Conservation (phyloP, 495 filamentous ascomycete species). For the Trichocladium antarcticum region DNA sequence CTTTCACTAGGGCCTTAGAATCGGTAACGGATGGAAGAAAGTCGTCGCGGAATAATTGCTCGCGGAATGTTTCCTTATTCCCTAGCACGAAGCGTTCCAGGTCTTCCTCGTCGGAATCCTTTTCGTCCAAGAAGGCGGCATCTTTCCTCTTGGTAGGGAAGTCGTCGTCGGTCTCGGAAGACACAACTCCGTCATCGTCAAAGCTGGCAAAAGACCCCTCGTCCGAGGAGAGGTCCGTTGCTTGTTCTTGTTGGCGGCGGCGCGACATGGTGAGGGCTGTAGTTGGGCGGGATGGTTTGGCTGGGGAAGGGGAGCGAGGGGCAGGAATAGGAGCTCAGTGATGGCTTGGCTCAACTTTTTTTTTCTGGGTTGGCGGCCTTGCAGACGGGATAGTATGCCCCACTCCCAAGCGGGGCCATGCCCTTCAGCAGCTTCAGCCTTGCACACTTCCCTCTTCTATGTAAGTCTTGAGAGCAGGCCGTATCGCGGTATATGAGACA, state of each 20-base stretch:
- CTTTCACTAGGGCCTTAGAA: slow-evolving; percentile 26
- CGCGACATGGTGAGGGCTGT: slow-evolving; percentile 6
- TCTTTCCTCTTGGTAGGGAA: not conserved
- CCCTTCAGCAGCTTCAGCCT: slow-evolving; percentile 7
- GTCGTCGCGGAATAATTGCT: slow-evolving; percentile 47
- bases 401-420: not conserved
- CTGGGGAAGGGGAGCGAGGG: slow-evolving; percentile 5
- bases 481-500: too few species aligned
- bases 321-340: slow-evolving; percentile 9
- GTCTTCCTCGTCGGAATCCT: slow-evolving; percentile 71
- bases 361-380: slow-evolving; percentile 20
- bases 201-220: slow-evolving; percentile 27
- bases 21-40: slow-evolving; percentile 21
- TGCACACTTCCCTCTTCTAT: not conserved
- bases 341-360: slow-evolving; percentile 24
- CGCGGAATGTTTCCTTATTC: slow-evolving; percentile 65
- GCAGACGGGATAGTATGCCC: slow-evolving; percentile 13
- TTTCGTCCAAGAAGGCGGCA: slow-evolving; percentile 36
- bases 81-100: slow-evolving; percentile 81
- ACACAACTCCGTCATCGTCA: slow-evolving; percentile 25
- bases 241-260: slow-evolving; percentile 12
- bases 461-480: too few species aligned
- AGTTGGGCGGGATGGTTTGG: not conserved
- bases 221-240: slow-evolving; percentile 18
- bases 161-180: slow-evolving; percentile 18